A percentile compares a stretch with the other conserved stretches of the same genome.
phyloP scores from a whole-genome alignment of 1,284 basidiomycete species.

The Pyrrhoderma lamaoense region DNA sequence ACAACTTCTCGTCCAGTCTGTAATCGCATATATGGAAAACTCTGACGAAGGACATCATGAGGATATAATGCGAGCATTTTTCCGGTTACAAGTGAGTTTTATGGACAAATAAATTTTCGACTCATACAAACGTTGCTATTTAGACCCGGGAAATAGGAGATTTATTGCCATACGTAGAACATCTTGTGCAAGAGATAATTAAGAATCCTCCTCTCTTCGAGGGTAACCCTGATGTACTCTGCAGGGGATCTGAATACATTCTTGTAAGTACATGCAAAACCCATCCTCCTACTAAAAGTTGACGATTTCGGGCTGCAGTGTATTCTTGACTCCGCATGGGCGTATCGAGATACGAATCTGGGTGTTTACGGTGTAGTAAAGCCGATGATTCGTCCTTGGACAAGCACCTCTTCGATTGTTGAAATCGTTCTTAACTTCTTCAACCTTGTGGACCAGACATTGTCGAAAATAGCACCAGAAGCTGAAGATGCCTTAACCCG shows the following conservation, averaged over 20 bases:
- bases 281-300: not conserved
- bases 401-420: slow-evolving; percentile 60
- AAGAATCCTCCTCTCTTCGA: slow-evolving; percentile 22
- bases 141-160: slow-evolving; percentile 41
- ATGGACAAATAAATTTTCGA: not conserved
- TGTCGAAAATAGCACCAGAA: slow-evolving; percentile 32
- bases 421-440: slow-evolving; percentile 71
- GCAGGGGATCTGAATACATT: slow-evolving; percentile 9
- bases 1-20: slow-evolving; percentile 56
- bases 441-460: slow-evolving; percentile 41
- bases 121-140: too few species aligned
- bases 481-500: slow-evolving; percentile 22
- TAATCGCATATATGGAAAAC: slow-evolving; percentile 58
- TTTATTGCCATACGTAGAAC: slow-evolving; percentile 47
- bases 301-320: slow-evolving; percentile 39
- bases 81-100: slow-evolving; percentile 58
- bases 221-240: slow-evolving; percentile 23
- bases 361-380: slow-evolving; percentile 71
- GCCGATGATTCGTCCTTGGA: slow-evolving; percentile 79
- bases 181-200: slow-evolving; percentile 37
- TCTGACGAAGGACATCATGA: slow-evolving; percentile 53
- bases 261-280: slow-evolving; percentile 2
- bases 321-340: slow-evolving; percentile 63
- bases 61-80: slow-evolving; percentile 81
- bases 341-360: slow-evolving; percentile 66